Evolutionary conservation across 192 early-diverging fungal species (phyloP).

Genomic region (Coemansia sp.): DNA sequence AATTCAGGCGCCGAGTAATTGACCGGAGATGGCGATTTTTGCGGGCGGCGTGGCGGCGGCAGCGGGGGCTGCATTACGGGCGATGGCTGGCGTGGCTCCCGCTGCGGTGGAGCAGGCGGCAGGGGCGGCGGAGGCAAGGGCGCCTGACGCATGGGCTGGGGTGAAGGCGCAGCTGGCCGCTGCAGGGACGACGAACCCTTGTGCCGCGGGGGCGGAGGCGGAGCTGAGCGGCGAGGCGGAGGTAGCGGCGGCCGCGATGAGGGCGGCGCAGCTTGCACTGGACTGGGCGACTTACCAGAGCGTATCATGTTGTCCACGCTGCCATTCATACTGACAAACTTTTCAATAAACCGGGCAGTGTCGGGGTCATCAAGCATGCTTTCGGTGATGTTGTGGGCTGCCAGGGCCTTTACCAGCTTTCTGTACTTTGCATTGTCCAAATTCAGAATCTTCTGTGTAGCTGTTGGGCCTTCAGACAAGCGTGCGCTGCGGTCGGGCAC

Average conservation of each 20-base stretch:
- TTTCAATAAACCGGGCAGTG: constrained; percentile 66
- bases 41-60: constrained; percentile 23
- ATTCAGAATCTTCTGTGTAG: constrained; percentile 66
- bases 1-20: background rate
- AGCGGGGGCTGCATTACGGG: constrained; percentile 19
- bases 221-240: constrained; percentile 23
- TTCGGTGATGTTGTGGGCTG: constrained; percentile 64
- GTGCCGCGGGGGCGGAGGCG: constrained; percentile 27
- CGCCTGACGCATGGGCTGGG: constrained; percentile 11
- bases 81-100: constrained; percentile 9
- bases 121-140: constrained; percentile 14
- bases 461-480: constrained; percentile 46
- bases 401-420: constrained; percentile 67
- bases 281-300: constrained; percentile 22
- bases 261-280: constrained; percentile 31
- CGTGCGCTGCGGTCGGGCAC: constrained; percentile 6
- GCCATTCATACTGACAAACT: constrained; percentile 67
- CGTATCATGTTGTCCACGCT: constrained; percentile 57
- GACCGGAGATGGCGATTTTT: constrained; percentile 18
- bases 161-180: background rate
- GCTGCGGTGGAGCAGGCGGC: constrained; percentile 20
- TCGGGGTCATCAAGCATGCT: constrained; percentile 63
- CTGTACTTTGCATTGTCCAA: constrained; percentile 69
- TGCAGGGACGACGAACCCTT: background rate
- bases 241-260: constrained; percentile 19